A percentile compares a stretch with the other conserved stretches of the same genome.
Evolutionary conservation across 2,329 filamentous ascomycete genomes (phyloP).

Genomic region (Aspergillus felis): DNA sequence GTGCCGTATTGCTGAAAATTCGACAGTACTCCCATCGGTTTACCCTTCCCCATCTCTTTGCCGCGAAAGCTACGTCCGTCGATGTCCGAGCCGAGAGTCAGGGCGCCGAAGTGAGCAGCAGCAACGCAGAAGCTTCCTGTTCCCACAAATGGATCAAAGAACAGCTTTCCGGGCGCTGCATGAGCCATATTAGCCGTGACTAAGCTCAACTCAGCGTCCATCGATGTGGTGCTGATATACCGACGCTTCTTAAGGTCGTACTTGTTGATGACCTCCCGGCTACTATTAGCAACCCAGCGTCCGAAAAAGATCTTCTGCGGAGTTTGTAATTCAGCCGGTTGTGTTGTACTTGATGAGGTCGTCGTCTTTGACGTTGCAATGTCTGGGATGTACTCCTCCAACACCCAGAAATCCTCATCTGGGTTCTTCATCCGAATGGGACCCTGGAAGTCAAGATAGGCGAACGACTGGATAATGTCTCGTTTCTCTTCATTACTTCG

Average conservation of each 20-base stretch:
- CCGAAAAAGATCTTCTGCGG: constrained; percentile 68
- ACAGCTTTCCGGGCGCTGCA: constrained; percentile 75
- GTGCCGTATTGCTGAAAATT: constrained; percentile 87
- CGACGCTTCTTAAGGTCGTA: constrained; percentile 89
- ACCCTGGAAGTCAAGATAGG: constrained; percentile 72
- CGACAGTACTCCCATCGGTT: constrained; percentile 47
- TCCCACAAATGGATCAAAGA: constrained; percentile 94
- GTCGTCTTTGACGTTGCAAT: constrained; percentile 9
- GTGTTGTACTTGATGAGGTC: constrained; percentile 16
- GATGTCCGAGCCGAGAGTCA: constrained; percentile 84
- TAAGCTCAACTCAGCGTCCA: constrained; percentile 91
- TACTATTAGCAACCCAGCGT: constrained; percentile 63
- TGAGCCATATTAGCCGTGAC: constrained; percentile 88
- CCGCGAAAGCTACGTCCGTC: constrained; percentile 86
- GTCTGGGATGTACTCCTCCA: constrained; percentile 71
- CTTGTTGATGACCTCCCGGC: constrained; percentile 63
- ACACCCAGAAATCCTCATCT: constrained; percentile 71
- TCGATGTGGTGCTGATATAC: constrained; percentile 94
- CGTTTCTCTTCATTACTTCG: constrained; percentile 61
- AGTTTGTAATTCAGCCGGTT: constrained; percentile 45
- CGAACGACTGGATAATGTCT: constrained; percentile 77
- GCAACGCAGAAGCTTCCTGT: constrained; percentile 91
- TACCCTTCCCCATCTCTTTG: constrained; percentile 44
- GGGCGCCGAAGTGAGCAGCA: constrained; percentile 82
- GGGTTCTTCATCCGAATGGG: constrained; percentile 71